A percentile compares a stretch with the other conserved stretches of the same genome.
Evolutionary conservation across 768 basidiomycete species (phyloP).

Genomic region (Cytidiella melzeri): DNA sequence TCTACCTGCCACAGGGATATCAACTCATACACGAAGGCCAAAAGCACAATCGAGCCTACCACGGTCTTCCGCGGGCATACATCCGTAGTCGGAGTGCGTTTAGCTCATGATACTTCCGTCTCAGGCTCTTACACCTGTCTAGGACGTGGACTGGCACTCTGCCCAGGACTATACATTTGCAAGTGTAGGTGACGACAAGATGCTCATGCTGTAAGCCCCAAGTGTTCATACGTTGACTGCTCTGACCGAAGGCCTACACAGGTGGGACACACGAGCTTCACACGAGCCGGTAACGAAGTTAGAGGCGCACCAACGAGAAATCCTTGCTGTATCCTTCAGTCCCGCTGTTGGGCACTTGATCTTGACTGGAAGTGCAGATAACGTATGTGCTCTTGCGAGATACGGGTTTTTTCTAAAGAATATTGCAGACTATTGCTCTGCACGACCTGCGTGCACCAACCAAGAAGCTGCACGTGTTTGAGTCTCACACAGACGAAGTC

Average conservation of each 20-base stretch:
- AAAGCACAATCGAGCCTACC: constrained; percentile 76
- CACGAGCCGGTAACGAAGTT: constrained; percentile 62
- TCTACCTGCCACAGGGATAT: constrained; percentile 65
- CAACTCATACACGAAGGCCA: constrained; percentile 78
- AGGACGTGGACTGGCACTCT: constrained; percentile 98
- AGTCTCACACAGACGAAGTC: constrained; percentile 92
- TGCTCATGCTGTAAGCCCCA: constrained; percentile 78
- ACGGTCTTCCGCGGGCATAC: constrained; percentile 83
- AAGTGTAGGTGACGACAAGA: constrained; percentile 93
- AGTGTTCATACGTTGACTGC: constrained; percentile 2
- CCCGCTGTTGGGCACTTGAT: constrained; percentile 75
- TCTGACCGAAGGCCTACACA: constrained; percentile 25
- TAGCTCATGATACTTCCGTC: neutral
- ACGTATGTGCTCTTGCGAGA: constrained; percentile 42
- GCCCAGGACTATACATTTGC: constrained; percentile 79
- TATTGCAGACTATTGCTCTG: constrained; percentile 68
- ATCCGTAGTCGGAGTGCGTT: constrained; percentile 82
- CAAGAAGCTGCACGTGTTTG: constrained; percentile 82
- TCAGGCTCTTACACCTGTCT: constrained; percentile 6
- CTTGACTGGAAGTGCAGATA: constrained; percentile 90
- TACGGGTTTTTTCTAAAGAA: neutral
- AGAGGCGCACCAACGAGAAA: constrained; percentile 87
- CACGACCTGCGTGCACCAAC: constrained; percentile 80
- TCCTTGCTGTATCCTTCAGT: constrained; percentile 87
- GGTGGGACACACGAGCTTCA: constrained; percentile 88